Evolutionary conservation across 768 basidiomycete species (phyloP), one percentile per base, ranked within the genome.

Genomic region (Chalciporus piperatus): DNA sequence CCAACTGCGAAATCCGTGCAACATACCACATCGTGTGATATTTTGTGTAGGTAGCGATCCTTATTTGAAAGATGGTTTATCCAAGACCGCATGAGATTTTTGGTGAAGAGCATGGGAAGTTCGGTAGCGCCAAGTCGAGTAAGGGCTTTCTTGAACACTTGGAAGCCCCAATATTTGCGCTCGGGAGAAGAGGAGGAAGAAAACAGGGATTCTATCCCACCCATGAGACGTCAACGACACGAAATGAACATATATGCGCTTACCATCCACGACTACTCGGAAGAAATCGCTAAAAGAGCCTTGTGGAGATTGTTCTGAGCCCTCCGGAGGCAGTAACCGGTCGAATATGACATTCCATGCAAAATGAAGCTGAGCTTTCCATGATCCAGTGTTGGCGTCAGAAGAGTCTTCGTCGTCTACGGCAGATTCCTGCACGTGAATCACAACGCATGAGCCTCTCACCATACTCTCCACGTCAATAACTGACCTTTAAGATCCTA

Each of bases 141-240:
- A 38, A 97, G 73, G 8, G 92, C 84, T 56, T 82, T 87, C 61
- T 85, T 82, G 71, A 98, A 90, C 17, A 96, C 80, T 59, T 88
- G 86, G 73, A 98, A 96, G n/a, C 94, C 96, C 88, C 92, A 95
- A 63, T 87, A 92, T 70, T 97, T 96, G 45, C 92, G 82, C 68
- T 94, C 87, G 0, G 87, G 74, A 1, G 94, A 94, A 0, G 94
- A 83, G 17, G 86, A 87, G 7, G 85, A 74, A 7, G 89, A 83
- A 64, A 98, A 97, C 39, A 98, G 71, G 2, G 90, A 87, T 66
- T 96, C 95, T 98, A 59, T 47, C 17, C 16, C 46, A 14, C 13
- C 22, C 33, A 40, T 56, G 23, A 57, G 41, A 27, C 10, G 22
- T 22, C 23, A 37, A 12, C 27, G 41, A 9, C 14, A 32, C 19